Base-by-base conservation (phyloP, 805 yeast species). In the Lipomyces mesembrius region DNA sequence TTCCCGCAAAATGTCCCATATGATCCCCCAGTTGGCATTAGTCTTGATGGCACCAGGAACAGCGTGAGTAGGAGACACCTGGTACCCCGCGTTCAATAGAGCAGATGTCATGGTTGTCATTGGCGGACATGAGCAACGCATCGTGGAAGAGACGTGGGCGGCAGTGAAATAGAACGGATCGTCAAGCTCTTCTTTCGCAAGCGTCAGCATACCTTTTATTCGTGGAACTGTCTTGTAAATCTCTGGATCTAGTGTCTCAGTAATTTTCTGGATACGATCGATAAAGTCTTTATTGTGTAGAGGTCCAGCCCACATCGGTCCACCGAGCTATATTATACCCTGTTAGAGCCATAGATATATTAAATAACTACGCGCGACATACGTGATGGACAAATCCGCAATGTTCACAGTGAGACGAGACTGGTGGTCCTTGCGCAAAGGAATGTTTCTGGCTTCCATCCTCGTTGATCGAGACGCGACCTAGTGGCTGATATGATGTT, bases 291-390 rank as follows among this genome's bases (percentile, higher is more conserved):
- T 75, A 74, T 89, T 84, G 74, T 94, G 98, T 65, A 95, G 77
- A 6, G 83, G 81, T 0, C 92, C 96, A 11, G 87, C 92, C 90
- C 97, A 95, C 97, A 95, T 90, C 67, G 99, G 99, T 3, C 99
- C 99, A 7, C 94, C 92, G 46, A 95, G 76, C 65, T 65, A 43
- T 2, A 9, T 14, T 3, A 11, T 14, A 22, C n/a, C 22, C 17
- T 53, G 14, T 43, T 43, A 27, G 25, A 3, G 12, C 1, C 3
- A 22, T 39, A 2, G 12, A 39, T 37, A 32, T 29, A 57, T 9
- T 2, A 29, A 8, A 46, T 14, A 4, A n/a, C 20, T 20, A 9
- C 29, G 8, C 14, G 20, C 25, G 54, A 57, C 64, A 20, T 52
- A 61, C 67, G 75, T 91, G 96, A 76, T 85, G 85, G 1, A 85